These are phyloP conservation scores for Penicillium sp. DNA, from an alignment of 2,329 filamentous ascomycete species.

Conservation along the genomic window DNA sequence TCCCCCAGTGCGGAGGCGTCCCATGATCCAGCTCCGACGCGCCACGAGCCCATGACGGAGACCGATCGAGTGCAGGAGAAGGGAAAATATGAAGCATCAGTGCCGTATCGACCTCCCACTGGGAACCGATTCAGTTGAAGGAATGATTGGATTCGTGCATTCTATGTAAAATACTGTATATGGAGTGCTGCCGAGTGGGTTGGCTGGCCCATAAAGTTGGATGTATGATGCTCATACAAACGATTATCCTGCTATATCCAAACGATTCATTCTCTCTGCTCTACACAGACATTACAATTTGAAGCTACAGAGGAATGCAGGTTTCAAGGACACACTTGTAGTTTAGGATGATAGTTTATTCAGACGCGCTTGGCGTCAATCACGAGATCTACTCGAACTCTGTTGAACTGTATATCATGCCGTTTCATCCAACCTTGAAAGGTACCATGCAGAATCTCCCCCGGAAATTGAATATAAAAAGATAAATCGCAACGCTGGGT, in stretches of 20 bases:
- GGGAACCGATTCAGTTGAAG: constrained; percentile 74
- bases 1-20: constrained; percentile 69
- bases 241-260: background rate
- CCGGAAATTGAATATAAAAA: background rate
- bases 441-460: background rate
- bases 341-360: background rate
- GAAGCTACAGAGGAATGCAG: background rate
- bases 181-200: background rate
- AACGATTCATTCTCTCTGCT: background rate
- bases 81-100: constrained; percentile 81
- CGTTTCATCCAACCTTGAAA: background rate
- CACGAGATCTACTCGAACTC: background rate
- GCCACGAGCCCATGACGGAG: constrained; percentile 71
- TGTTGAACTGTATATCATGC: background rate
- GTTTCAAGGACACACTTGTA: background rate
- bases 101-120: constrained; percentile 71
- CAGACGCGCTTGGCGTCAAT: background rate
- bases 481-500: constrained; percentile 12
- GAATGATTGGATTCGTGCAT: constrained; percentile 3
- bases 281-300: background rate
- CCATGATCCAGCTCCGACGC: constrained; percentile 77
- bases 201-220: background rate
- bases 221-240: background rate
- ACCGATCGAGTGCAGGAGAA: constrained; percentile 65
- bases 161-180: background rate